Conservation (phyloP, 2,329 filamentous ascomycete genomes). For the Colletotrichum euphorbiae region DNA sequence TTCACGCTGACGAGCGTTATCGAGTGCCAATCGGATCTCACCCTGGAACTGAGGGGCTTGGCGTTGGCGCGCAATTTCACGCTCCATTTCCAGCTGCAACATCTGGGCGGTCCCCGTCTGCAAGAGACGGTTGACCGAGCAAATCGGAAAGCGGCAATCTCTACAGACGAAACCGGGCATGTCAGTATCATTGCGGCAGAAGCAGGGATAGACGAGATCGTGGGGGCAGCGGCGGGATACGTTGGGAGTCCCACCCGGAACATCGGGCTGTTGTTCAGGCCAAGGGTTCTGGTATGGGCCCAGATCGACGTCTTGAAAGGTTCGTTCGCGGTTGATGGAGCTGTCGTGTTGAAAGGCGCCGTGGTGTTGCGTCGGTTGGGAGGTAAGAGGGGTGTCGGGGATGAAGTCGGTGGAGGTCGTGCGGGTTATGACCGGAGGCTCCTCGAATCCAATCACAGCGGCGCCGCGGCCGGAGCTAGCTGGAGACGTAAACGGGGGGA, state of each 20-base stretch:
- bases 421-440: neutral
- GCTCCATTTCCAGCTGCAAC: neutral
- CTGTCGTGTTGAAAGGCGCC: neutral
- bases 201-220: slow-evolving; percentile 10
- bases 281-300: neutral
- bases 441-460: too few species aligned
- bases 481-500: too few species aligned
- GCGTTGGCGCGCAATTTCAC: neutral
- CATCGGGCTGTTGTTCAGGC: neutral
- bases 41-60: neutral
- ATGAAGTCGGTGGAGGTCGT: neutral
- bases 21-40: neutral
- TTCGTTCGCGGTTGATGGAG: neutral
- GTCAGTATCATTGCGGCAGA: neutral
- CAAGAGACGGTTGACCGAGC: neutral
- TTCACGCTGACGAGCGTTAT: neutral
- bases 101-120: neutral
- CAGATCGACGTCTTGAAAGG: neutral
- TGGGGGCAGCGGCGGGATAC: neutral
- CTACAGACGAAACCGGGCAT: neutral
- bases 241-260: neutral
- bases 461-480: too few species aligned
- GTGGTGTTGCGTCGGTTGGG: neutral
- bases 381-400: neutral
- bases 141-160: neutral